Evolutionary conservation across 1,284 basidiomycete genomes (phyloP).

Genomic region (Lentinus polychrous): DNA sequence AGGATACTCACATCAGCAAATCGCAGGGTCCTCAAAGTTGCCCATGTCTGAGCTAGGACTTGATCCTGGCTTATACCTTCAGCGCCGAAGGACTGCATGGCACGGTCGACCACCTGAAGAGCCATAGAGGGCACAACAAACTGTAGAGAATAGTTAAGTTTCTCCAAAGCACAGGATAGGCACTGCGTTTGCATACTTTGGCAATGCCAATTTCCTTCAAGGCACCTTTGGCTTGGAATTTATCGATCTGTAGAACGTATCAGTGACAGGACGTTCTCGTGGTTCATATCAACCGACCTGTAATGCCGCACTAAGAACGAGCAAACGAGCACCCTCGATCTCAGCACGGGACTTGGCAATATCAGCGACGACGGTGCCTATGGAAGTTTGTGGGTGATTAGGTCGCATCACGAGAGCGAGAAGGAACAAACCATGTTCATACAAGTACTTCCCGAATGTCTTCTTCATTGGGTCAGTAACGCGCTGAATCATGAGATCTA

Average conservation of each 20-base stretch:
- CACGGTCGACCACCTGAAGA: constrained; percentile 81
- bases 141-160: constrained; percentile 31
- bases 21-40: constrained; percentile 79
- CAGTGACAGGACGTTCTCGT: neutral
- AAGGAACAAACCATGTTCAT: constrained; percentile 74
- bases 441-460: constrained; percentile 90
- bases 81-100: constrained; percentile 92
- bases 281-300: constrained; percentile 40
- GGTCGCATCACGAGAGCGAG: neutral
- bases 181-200: constrained; percentile 52
- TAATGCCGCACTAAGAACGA: constrained; percentile 90
- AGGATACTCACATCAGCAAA: constrained; percentile 73
- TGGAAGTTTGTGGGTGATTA: neutral
- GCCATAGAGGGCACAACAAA: constrained; percentile 92
- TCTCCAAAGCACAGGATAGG: neutral
- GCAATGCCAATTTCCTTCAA: constrained; percentile 96
- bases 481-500: constrained; percentile 87
- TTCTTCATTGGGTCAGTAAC: constrained; percentile 87
- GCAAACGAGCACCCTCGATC: constrained; percentile 81
- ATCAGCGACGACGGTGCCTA: constrained; percentile 84
- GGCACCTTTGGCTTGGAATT: constrained; percentile 86
- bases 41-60: constrained; percentile 74
- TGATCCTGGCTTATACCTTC: constrained; percentile 93
- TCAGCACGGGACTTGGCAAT: constrained; percentile 91
- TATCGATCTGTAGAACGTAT: constrained; percentile 66